A percentile compares a stretch with the other conserved stretches of the same genome.
phyloP scores from a whole-genome alignment of 2,329 filamentous ascomycete genomes.

The Fusarium mangiferae region DNA sequence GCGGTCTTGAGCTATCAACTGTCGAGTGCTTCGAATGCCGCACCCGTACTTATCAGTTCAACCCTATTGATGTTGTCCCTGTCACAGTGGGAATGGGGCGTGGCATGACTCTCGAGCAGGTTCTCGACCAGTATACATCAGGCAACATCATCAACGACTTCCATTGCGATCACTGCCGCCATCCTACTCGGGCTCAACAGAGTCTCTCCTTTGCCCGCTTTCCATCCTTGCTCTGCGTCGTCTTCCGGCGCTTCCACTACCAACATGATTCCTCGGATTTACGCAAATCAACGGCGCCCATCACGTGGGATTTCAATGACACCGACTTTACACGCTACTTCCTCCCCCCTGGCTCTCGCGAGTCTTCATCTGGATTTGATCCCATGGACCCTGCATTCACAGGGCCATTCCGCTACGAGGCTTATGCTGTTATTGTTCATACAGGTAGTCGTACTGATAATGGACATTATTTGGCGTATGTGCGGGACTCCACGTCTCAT shows the following conservation, averaged over 20 bases:
- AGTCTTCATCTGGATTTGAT: constrained; percentile 43
- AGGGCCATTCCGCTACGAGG: constrained; percentile 79
- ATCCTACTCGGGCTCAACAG: constrained; percentile 73
- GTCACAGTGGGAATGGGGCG: constrained; percentile 51
- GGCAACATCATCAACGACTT: constrained; percentile 75
- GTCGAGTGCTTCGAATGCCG: constrained; percentile 72
- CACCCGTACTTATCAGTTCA: constrained; percentile 59
- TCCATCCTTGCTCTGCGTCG: constrained; percentile 81
- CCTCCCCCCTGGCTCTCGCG: constrained; percentile 49
- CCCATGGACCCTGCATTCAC: constrained; percentile 54
- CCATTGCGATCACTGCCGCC: constrained; percentile 80
- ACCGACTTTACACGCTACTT: constrained; percentile 65
- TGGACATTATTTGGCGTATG: constrained; percentile 84
- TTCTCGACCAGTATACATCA: constrained; percentile 75
- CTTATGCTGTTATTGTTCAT: constrained; percentile 87
- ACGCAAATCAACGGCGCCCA: constrained; percentile 75
- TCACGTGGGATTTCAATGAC: constrained; percentile 80
- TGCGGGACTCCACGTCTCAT: constrained; percentile 64
- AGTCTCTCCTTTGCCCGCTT: constrained; percentile 80
- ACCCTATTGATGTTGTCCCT: constrained; percentile 65
- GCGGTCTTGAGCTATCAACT: constrained; percentile 77
- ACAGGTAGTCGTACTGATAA: constrained; percentile 72
- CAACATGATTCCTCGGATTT: constrained; percentile 47
- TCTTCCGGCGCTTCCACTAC: constrained; percentile 71
- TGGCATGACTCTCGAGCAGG: constrained; percentile 63